phyloP scores from a whole-genome alignment of 106 monocot genomes.

The Acanthochlamys bracteata region DNA sequence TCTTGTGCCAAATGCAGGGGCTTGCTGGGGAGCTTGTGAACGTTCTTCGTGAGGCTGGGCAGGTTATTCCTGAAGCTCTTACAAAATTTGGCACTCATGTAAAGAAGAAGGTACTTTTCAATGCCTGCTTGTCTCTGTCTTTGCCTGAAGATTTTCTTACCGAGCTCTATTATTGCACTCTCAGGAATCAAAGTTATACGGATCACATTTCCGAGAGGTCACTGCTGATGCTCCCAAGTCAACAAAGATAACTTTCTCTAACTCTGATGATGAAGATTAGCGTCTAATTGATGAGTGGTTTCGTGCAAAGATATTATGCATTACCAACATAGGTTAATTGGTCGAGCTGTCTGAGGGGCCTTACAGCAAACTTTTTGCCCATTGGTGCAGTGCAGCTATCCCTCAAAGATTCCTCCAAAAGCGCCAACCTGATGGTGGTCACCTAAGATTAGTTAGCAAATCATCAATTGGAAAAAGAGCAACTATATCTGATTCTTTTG shows the following conservation, averaged over 20 bases:
- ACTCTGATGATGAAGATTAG: conserved; percentile 76
- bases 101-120: conserved; percentile 79
- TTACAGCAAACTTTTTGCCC: too few species aligned
- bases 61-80: conserved; percentile 71
- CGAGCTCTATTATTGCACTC: background rate
- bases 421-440: too few species aligned
- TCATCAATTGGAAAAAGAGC: too few species aligned
- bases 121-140: background rate
- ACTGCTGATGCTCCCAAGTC: conserved; percentile 77
- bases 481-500: too few species aligned
- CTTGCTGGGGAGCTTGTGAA: conserved; percentile 96
- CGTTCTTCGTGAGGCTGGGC: conserved; percentile 89
- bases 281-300: too few species aligned
- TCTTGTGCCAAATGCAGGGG: too few species aligned
- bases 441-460: too few species aligned
- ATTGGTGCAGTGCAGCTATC: too few species aligned
- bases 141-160: background rate
- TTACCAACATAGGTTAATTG: too few species aligned
- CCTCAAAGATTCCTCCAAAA: too few species aligned
- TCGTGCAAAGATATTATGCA: too few species aligned
- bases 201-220: conserved; percentile 85
- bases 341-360: too few species aligned
- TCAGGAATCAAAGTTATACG: conserved; percentile 91
- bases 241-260: conserved; percentile 68
- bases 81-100: conserved; percentile 89